Conservation (phyloP, 495 filamentous ascomycete genomes). For the Platismatia glauca region DNA sequence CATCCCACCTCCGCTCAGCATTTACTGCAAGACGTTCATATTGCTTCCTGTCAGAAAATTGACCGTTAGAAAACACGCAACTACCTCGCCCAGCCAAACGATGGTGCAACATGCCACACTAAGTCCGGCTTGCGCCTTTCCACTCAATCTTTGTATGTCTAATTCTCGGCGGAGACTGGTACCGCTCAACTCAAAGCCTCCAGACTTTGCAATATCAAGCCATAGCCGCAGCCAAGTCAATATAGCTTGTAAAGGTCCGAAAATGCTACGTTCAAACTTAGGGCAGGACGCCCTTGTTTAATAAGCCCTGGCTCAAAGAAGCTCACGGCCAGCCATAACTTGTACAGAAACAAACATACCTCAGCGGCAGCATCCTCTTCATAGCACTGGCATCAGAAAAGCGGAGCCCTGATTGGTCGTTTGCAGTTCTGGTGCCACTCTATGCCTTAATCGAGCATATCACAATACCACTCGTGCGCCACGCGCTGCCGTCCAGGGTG, state of each 20-base stretch:
- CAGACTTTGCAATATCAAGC: conserved; percentile 37
- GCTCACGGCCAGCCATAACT: conserved; percentile 32
- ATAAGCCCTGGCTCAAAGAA: conserved; percentile 42
- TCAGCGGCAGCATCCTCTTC: conserved; percentile 31
- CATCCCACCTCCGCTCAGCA: background rate
- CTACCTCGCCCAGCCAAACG: background rate
- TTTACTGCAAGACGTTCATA: background rate
- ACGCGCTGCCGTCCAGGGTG: conserved; percentile 29
- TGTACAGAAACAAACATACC: conserved; percentile 29
- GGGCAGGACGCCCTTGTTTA: conserved; percentile 28
- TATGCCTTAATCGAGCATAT: background rate
- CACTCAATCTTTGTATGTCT: conserved; percentile 23
- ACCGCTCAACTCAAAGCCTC: conserved; percentile 32
- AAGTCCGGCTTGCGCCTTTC: conserved; percentile 22
- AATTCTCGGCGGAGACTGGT: conserved; percentile 15
- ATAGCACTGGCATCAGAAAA: background rate
- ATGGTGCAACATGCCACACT: conserved; percentile 16
- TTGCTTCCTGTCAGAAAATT: background rate
- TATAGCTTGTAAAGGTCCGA: conserved; percentile 31
- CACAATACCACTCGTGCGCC: conserved; percentile 24
- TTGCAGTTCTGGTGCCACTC: background rate
- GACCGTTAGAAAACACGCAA: background rate
- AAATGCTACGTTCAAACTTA: conserved; percentile 26
- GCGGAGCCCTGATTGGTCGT: conserved; percentile 20
- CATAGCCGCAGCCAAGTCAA: conserved; percentile 41